Evolutionary conservation across 306 rosid genomes (phyloP).

Genomic region (Gastrolobium villosum): DNA sequence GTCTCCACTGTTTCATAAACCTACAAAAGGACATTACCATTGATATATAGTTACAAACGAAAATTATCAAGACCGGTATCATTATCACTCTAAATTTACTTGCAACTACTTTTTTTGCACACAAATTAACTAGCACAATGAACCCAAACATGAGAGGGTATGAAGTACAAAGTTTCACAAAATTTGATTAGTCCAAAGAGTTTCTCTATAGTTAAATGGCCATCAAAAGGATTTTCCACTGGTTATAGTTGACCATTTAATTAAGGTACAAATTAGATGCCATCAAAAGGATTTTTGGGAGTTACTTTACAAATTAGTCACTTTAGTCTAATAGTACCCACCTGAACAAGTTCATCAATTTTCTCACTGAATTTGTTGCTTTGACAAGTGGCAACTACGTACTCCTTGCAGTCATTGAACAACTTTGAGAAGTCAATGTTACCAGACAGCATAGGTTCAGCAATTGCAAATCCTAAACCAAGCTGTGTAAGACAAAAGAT

Average conservation of each 20-base stretch:
- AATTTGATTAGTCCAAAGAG: constrained; percentile 11
- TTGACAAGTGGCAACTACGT: constrained; percentile 65
- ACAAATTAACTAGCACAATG: background rate
- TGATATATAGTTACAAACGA: constrained; percentile 5
- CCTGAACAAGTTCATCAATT: constrained; percentile 89
- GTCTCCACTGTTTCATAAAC: constrained; percentile 91
- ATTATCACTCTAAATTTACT: constrained; percentile 2
- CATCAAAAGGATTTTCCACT: too few relatives aligned
- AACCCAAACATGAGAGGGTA: constrained; percentile 1
- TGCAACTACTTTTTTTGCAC: background rate
- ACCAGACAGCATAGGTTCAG: constrained; percentile 66
- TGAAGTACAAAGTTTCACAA: constrained; percentile 4
- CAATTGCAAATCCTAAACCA: constrained; percentile 82
- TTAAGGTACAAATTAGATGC: constrained; percentile 5
- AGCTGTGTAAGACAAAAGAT: constrained; percentile 70
- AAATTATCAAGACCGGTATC: constrained; percentile 1
- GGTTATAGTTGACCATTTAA: constrained; percentile 22
- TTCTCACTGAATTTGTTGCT: constrained; percentile 68
- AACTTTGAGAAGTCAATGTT: constrained; percentile 69
- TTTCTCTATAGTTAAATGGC: background rate
- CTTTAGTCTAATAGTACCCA: constrained; percentile 47
- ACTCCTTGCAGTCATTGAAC: constrained; percentile 90
- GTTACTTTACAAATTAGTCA: constrained; percentile 28
- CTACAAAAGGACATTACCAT: constrained; percentile 49
- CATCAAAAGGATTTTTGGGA: constrained; percentile 6